phyloP scores from a whole-genome alignment of 2,329 filamentous ascomycete species.

The Trichoderma afroharzianum region DNA sequence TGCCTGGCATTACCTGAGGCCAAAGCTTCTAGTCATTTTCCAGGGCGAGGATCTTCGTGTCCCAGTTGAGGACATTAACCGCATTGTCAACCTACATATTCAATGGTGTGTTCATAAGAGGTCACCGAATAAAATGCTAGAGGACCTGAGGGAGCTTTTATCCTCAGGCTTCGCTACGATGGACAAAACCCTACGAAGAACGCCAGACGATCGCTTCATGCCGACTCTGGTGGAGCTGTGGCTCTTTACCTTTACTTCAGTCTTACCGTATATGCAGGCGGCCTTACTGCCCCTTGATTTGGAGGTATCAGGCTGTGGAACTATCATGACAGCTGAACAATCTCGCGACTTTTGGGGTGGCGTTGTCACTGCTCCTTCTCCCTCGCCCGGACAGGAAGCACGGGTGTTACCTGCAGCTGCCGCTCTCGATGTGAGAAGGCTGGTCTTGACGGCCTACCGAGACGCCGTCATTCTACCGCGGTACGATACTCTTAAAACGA shows the following conservation, averaged over 20 bases:
- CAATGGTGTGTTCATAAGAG: conserved; percentile 73
- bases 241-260: conserved; percentile 86
- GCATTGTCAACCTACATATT: conserved; percentile 73
- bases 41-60: conserved; percentile 75
- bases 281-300: conserved; percentile 91
- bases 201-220: conserved; percentile 84
- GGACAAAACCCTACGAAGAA: conserved; percentile 74
- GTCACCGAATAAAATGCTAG: conserved; percentile 66
- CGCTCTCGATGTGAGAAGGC: conserved; percentile 78
- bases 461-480: conserved; percentile 85
- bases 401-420: conserved; percentile 47
- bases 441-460: conserved; percentile 83
- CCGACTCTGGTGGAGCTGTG: conserved; percentile 89
- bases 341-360: conserved; percentile 89
- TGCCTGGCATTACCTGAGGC: conserved; percentile 77
- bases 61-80: conserved; percentile 82
- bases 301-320: conserved; percentile 82
- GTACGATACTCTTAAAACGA: conserved; percentile 82
- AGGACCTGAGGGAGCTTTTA: conserved; percentile 72
- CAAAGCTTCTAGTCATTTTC: conserved; percentile 72
- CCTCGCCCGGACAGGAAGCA: conserved; percentile 22
- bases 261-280: conserved; percentile 90
- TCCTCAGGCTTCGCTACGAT: conserved; percentile 80
- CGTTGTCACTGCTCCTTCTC: conserved; percentile 46
- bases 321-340: conserved; percentile 72